phyloP scores from a whole-genome alignment of 192 early-diverging fungal genomes.

The Linnemannia zychae region DNA sequence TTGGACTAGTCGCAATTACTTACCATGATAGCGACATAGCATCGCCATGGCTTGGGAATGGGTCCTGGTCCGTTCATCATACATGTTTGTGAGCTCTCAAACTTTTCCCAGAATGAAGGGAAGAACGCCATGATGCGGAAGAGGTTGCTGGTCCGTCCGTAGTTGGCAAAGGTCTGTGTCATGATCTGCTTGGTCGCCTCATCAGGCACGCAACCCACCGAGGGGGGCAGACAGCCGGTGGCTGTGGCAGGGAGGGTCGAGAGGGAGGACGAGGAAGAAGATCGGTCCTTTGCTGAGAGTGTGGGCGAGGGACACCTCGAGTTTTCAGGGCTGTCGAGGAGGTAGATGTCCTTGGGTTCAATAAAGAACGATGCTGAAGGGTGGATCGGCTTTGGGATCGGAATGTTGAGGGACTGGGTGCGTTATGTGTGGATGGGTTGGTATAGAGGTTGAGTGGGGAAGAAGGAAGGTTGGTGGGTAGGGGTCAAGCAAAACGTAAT shows the following conservation, averaged over 20 bases:
- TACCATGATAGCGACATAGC: conserved; percentile 69
- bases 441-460: conserved; percentile 6
- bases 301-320: conserved; percentile 39
- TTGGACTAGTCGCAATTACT: conserved; percentile 3
- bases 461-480: neutral
- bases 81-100: conserved; percentile 51
- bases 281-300: conserved; percentile 45
- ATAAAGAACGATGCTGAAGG: conserved; percentile 68
- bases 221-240: conserved; percentile 29
- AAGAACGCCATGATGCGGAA: conserved; percentile 69
- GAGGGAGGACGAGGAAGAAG: conserved; percentile 55
- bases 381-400: conserved; percentile 61
- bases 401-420: conserved; percentile 53
- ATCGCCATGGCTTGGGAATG: conserved; percentile 62
- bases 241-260: conserved; percentile 49
- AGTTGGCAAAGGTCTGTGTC: conserved; percentile 62
- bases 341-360: conserved; percentile 62
- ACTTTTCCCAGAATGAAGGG: conserved; percentile 67
- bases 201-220: conserved; percentile 62
- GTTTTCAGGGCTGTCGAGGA: conserved; percentile 61
- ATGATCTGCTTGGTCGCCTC: conserved; percentile 62
- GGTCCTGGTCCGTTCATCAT: conserved; percentile 64
- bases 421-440: neutral
- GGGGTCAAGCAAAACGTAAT: neutral
- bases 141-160: conserved; percentile 63